These are phyloP conservation scores for Mesembryanthemum crystallinum DNA, from an alignment of 148 eudicot species.

Conservation along the genomic window DNA sequence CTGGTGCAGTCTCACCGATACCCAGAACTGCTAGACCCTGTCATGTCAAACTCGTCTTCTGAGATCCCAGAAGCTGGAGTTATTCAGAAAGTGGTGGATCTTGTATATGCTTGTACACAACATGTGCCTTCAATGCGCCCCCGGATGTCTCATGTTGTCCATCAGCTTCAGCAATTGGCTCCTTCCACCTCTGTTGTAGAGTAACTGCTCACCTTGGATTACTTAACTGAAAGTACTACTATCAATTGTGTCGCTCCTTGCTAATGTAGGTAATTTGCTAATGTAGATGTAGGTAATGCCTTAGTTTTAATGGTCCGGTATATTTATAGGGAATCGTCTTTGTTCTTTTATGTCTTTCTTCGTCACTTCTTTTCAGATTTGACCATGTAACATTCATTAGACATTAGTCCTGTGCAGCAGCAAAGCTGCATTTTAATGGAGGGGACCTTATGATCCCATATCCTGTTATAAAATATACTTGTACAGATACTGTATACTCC, in stretches of 20 bases:
- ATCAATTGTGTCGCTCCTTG: neutral
- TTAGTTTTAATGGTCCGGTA: neutral
- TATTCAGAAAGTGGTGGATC: constrained; percentile 87
- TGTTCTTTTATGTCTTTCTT: neutral
- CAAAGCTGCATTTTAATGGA: neutral
- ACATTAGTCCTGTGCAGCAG: neutral
- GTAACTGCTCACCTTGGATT: constrained; percentile 24
- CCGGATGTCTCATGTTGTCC: constrained; percentile 93
- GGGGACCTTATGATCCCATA: neutral
- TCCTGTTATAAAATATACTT: neutral
- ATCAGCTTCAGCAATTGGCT: constrained; percentile 82
- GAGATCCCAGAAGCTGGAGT: constrained; percentile 74
- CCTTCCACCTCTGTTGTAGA: constrained; percentile 36
- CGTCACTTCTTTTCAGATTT: too few species aligned
- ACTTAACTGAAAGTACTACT: neutral
- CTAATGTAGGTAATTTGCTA: neutral
- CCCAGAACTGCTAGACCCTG: constrained; percentile 73
- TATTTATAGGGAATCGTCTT: neutral
- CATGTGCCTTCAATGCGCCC: constrained; percentile 92
- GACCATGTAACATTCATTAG: too few species aligned
- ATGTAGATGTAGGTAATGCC: neutral
- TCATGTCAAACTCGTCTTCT: constrained; percentile 45
- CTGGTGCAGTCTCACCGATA: constrained; percentile 76
- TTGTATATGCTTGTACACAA: constrained; percentile 86
- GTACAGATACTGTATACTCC: neutral